Evolutionary conservation across 192 early-diverging fungal species (phyloP).

Genomic region (Backusella luteola): DNA sequence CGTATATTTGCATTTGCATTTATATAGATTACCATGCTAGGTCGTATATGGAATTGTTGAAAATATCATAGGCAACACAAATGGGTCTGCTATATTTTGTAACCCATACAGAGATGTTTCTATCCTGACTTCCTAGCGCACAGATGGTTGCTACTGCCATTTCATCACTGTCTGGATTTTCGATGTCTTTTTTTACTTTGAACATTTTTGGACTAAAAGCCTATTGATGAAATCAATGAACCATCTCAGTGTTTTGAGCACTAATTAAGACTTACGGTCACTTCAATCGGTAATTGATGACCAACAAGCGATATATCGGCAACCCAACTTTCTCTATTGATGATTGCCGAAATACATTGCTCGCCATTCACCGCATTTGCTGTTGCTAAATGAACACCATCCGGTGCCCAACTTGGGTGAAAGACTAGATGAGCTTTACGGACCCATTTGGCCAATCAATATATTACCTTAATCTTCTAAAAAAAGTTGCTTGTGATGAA

Average conservation of each 20-base stretch:
- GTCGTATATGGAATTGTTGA: conserved; percentile 84
- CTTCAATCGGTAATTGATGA: conserved; percentile 85
- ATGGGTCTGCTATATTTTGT: conserved; percentile 72
- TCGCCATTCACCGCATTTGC: conserved; percentile 85
- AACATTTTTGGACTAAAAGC: conserved; percentile 84
- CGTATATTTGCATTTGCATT: not conserved
- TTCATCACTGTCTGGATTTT: conserved; percentile 23
- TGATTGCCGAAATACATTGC: conserved; percentile 77
- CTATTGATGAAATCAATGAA: conserved; percentile 1
- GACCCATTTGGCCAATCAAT: too few species aligned
- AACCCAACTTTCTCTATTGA: conserved; percentile 75
- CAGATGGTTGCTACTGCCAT: conserved; percentile 59
- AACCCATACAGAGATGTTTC: conserved; percentile 85
- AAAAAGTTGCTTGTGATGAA: conserved; percentile 87
- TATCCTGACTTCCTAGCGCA: conserved; percentile 90
- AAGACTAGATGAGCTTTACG: not conserved
- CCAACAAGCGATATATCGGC: conserved; percentile 84
- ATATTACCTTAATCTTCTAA: conserved; percentile 73
- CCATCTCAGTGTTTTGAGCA: not conserved
- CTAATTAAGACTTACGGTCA: conserved; percentile 52
- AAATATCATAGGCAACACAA: conserved; percentile 69
- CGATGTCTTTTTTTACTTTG: conserved; percentile 29
- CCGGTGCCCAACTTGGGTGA: conserved; percentile 85
- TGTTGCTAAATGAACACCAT: conserved; percentile 88
- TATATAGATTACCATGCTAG: conserved; percentile 68